Evolutionary conservation across 1,284 basidiomycete species (phyloP).

Genomic region (Ustilago curta): DNA sequence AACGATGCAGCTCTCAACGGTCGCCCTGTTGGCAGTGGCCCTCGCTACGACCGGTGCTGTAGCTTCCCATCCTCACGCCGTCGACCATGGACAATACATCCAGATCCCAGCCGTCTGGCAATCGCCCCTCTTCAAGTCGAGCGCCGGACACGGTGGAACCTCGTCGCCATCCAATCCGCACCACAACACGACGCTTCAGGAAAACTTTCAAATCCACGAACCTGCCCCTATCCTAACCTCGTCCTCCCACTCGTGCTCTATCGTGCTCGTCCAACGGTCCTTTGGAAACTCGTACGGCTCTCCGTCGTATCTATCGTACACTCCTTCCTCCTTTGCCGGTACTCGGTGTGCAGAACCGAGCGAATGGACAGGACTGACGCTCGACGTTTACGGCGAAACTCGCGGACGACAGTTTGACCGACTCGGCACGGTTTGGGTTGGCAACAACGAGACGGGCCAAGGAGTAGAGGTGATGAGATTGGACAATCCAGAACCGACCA

Average conservation of each 20-base stretch:
- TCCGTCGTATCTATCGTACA: slow-evolving; percentile 31
- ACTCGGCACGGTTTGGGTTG: slow-evolving; percentile 45
- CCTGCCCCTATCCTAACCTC: slow-evolving; percentile 34
- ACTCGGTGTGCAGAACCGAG: slow-evolving; percentile 32
- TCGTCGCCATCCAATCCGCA: too few relatives aligned
- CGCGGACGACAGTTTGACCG: slow-evolving; percentile 57
- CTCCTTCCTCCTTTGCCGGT: slow-evolving; percentile 14
- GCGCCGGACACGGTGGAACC: neutral
- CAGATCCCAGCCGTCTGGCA: slow-evolving; percentile 25
- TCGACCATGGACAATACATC: neutral
- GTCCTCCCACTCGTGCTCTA: slow-evolving; percentile 8
- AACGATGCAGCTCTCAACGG: slow-evolving; percentile 20
- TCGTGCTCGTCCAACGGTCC: slow-evolving; percentile 38
- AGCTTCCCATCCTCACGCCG: neutral
- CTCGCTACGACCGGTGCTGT: neutral
- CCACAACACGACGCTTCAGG: neutral
- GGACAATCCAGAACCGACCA: slow-evolving; percentile 58
- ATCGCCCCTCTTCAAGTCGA: slow-evolving; percentile 29
- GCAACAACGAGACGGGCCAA: slow-evolving; percentile 31
- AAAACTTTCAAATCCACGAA: slow-evolving; percentile 28
- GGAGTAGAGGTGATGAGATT: slow-evolving; percentile 55
- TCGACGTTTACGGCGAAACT: slow-evolving; percentile 37
- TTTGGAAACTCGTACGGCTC: slow-evolving; percentile 54
- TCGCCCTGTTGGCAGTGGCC: slow-evolving; percentile 4
- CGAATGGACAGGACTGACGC: slow-evolving; percentile 44